Evolutionary conservation across 1,284 basidiomycete species (phyloP), one percentile per base, ranked within the genome.

Genomic region (Malassezia brasiliensis): DNA sequence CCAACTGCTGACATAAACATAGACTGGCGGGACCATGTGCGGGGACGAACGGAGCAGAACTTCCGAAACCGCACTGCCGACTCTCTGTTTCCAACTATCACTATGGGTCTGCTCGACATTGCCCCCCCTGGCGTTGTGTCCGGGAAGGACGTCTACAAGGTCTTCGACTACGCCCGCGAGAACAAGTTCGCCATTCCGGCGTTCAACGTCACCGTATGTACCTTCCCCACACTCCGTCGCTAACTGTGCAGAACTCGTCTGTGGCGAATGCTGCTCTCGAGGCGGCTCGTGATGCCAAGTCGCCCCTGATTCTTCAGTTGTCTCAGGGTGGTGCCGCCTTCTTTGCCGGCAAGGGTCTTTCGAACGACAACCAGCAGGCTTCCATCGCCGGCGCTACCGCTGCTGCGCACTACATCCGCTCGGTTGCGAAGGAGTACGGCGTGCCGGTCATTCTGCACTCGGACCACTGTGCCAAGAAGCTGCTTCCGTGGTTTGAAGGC

Each of bases 401-500:
- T 52, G 91, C 90, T 59, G 94, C 94, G 35, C 83, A 87, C 79
- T 93, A 94, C 77, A 81, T 96, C 77, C 86, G 93, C 15, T 56
- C 61, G 42, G 63, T 96, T 62, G 85, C 93, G 49, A 89, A 88
- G 22, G 37, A 60, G 22, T 75, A 75, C 61, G 73, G 74, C 34
- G 64, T 75, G 62, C 94, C 94, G 68, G 94, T 99, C 71, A 83
- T 99, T 63, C 81, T 99, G 75, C 94, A 99, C 85, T 89, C 89
- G 62, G 94, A 99, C 79, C 94, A 99, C 81, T 99, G 94, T 76
- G 94, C 94, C 47, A 81, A 94, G 77, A 98, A 98, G 79, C 88
- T 98, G 64, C 84, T 99, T 57, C 91, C 87, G 14, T 99, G 94
- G 94, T 96, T 96, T 79, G 94, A 98, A 76, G 93, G 90, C 62